Conservation (phyloP, 495 filamentous ascomycete species). For the Hypomontagnella monticulosa region DNA sequence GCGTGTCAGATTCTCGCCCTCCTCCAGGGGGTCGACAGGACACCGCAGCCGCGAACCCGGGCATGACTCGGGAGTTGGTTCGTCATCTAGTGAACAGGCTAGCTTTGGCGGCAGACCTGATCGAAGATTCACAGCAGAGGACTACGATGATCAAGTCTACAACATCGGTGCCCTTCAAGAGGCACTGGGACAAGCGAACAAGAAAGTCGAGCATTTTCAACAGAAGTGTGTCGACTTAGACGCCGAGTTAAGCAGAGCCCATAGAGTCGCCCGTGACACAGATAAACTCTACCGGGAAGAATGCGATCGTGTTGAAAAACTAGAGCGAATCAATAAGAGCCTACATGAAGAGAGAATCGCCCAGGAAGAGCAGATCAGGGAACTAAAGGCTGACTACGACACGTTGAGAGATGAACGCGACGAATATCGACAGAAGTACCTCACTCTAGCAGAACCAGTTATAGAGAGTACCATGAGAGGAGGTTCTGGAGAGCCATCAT, state of each 20-base stretch:
- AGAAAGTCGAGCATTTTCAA: constrained; percentile 40
- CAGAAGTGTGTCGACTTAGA: constrained; percentile 38
- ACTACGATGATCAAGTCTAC: constrained; percentile 44
- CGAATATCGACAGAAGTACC: constrained; percentile 26
- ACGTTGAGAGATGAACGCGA: constrained; percentile 24
- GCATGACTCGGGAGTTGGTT: constrained; percentile 47
- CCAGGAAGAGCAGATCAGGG: constrained; percentile 17
- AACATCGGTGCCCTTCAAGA: constrained; percentile 45
- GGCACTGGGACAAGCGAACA: constrained; percentile 43
- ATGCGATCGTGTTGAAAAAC: constrained; percentile 28
- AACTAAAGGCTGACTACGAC: constrained; percentile 15
- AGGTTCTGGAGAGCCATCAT: constrained; percentile 34
- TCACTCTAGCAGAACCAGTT: constrained; percentile 20
- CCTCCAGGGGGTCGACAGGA: constrained; percentile 18
- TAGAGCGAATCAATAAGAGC: constrained; percentile 27
- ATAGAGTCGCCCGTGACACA: constrained; percentile 27
- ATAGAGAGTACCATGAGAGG: constrained; percentile 30
- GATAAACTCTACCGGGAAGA: constrained; percentile 34
- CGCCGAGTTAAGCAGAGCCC: constrained; percentile 33
- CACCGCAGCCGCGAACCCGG: constrained; percentile 31
- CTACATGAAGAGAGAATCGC: constrained; percentile 28
- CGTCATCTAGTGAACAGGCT: constrained; percentile 46
- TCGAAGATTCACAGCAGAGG: constrained; percentile 45
- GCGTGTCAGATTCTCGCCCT: constrained; percentile 38
- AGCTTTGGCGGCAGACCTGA: constrained; percentile 46